Base-by-base conservation (phyloP, 345 rosid species). In the Gynandropsis gynandra region DNA sequence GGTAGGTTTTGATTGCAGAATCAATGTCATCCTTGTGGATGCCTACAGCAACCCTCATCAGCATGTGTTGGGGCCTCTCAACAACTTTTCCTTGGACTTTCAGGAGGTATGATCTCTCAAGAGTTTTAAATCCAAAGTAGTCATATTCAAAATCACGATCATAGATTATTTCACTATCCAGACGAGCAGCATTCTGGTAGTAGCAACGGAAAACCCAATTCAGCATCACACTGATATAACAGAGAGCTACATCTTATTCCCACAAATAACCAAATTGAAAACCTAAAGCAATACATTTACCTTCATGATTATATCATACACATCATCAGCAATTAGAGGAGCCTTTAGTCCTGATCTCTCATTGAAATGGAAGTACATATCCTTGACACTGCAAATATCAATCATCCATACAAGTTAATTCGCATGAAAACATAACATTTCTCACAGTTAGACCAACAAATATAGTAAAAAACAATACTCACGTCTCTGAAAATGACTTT, bases 1-100 rank as follows among this genome's bases (percentile, higher is more conserved):
- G 97, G 63, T 89, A 89, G 10, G 97, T 85, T 64, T 61, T 70
- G 65, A 89, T 68, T 3, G 46, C 82, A 46, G 92, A 82, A 50
- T 82, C 95, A 58, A 82, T 69, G 51, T 85, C 87, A 59, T 77
- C 78, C 54, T 77, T 85, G 64, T 82, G 95, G 39, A 89, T 79
- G 15, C 95, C 97, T 72, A 82, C 95, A 62, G 87, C 58, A 59
- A 89, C 97, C 73, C 95, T 85, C 97, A 89, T 89, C 58, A 89
- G 61, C 97, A 89, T 85, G 67, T 89, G 95, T 24, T 89, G 95
- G 20, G 93, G 97, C 48, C 93, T 85, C 52, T 85, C 95, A 31
- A 85, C 88, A 65, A 85, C 89, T 41, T 73, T 79, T 52, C 87
- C 93, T 62, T 81, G 89, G n/a, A 89, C 80, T 69, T 82, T 89